phyloP scores from a whole-genome alignment of 1,139 yeast genomes.

The Lodderomyces jiufengensis region DNA sequence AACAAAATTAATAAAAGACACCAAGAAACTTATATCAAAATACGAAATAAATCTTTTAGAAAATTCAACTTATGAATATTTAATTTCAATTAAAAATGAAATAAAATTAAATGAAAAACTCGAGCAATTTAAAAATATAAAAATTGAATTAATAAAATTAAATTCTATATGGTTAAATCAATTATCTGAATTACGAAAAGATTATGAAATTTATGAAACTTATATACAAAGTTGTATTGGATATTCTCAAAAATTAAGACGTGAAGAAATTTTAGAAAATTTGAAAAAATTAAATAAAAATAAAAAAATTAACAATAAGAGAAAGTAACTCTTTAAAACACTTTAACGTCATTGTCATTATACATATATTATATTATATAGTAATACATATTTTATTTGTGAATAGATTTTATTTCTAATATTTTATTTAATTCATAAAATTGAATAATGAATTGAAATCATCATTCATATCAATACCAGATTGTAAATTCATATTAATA shows the following conservation, averaged over 20 bases:
- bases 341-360: no score
- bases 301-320: slow-evolving; percentile 2
- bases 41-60: slow-evolving; percentile 37
- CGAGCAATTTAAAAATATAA: slow-evolving; percentile 25
- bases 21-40: slow-evolving; percentile 26
- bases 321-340: no score
- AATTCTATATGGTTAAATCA: slow-evolving; percentile 50
- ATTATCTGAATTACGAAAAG: slow-evolving; percentile 40
- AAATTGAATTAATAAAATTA: slow-evolving; percentile 29
- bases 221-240: slow-evolving; percentile 72
- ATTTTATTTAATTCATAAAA: slow-evolving; percentile 17
- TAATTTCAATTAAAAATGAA: slow-evolving; percentile 15
- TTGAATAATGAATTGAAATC: slow-evolving; percentile 33
- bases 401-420: no score
- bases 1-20: slow-evolving; percentile 17
- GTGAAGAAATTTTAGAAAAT: slow-evolving; percentile 46
- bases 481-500: slow-evolving; percentile 44
- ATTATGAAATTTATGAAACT: slow-evolving; percentile 62
- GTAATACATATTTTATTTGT: not conserved
- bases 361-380: slow-evolving; percentile 5
- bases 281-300: slow-evolving; percentile 26
- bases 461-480: slow-evolving; percentile 38
- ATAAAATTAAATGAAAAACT: slow-evolving; percentile 25
- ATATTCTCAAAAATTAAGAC: slow-evolving; percentile 56
- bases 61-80: slow-evolving; percentile 29